Evolutionary conservation across 2,329 filamentous ascomycete genomes (phyloP), one percentile per base, ranked within the genome.

Genomic region (Penicillium sp.): DNA sequence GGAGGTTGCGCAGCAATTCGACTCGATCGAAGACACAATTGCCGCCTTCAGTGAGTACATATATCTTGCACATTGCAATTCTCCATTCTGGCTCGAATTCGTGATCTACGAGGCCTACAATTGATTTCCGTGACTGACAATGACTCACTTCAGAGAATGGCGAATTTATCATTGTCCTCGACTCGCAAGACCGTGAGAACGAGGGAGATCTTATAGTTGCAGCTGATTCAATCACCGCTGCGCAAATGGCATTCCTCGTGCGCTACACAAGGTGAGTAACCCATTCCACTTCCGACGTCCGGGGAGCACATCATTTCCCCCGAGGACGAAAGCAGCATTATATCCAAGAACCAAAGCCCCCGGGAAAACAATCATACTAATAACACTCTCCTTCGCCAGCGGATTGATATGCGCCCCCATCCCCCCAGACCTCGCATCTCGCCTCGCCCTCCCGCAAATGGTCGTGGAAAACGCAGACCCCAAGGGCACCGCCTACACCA

Each of bases 131-230:
- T 19, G 10, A 58, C 66, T 71, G 57, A 71, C 58, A 24, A 43
- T 58, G 56, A 53, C 58, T 55, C 61, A 55, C 53, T 31, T 50
- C 58, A 91, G 88, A 83, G 70, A 85, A 87, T 77, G 92, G 92
- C 77, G 88, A 98, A 74, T 98, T 98, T 83, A 89, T 99, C 74
- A 87, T 99, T 62, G 94, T 97, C 39, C 91, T 99, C 71, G 95
- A 99, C 81, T 90, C 91, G 67, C 87, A 92, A 64, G 86, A 88
- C 62, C 93, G 95, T 77, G 95, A 99, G 78, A 99, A 99, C 77
- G 95, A 99, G 84, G 95, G 93, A 77, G 95, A 99, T 80, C 86
- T 99, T 50, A 97, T 98, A 77, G 96, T 98, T 73, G 91, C 95
- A 66, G 94, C 92, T 62, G 82, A 92, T 66, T 85, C 89, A 70